Evolutionary conservation across 2,329 filamentous ascomycete species (phyloP), one percentile per base, ranked within the genome.

Genomic region (Ceratocystis ficicola): DNA sequence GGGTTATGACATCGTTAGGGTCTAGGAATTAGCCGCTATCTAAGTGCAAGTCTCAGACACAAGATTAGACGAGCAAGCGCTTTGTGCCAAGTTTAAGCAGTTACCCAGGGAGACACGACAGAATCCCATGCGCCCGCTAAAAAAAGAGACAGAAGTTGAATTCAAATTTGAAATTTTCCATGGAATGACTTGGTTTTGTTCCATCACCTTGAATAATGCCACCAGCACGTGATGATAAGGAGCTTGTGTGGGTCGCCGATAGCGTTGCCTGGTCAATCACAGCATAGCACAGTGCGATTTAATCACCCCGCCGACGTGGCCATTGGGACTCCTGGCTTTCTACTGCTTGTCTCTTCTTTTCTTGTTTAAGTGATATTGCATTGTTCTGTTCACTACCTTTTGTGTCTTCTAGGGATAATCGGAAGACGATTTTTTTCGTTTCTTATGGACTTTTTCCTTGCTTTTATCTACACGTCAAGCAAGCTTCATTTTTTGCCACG

Each of bases 261-360:
- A 64, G 32, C 44, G 65, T 66, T 63, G 65, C 60, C 59, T 22
- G 59, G 65, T 66, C 65, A 66, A 66, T 57, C 2, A 46, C 30
- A 36, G 30, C 44, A 65, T 15, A 60, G 44, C n/a, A 48, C 64
- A 28, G 65, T 52, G 32, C 50, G 22, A 25, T n/a, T 48, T 48
- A 36, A 63, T 62, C 59, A 65, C 66, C 66, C 66, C 57, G 63
- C 66, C 66, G 62, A 67, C 62, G 62, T 67, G 62, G 41, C 32
- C 36, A 52, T 50, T 64, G 63, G 10, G 63, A 7, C 44, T 32
- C 44, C 63, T 64, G 48, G 50, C 15, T 64, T 57, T 52, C 20
- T 32, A 12, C 17, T 44, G 48, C 63, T 59, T 57, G 41, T 44
- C 22, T 65, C 64, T 17, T 61, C 61, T 15, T 65, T 59, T 17